phyloP scores from a whole-genome alignment of 2,329 filamentous ascomycete species.

The Grosmannia penicillata region DNA sequence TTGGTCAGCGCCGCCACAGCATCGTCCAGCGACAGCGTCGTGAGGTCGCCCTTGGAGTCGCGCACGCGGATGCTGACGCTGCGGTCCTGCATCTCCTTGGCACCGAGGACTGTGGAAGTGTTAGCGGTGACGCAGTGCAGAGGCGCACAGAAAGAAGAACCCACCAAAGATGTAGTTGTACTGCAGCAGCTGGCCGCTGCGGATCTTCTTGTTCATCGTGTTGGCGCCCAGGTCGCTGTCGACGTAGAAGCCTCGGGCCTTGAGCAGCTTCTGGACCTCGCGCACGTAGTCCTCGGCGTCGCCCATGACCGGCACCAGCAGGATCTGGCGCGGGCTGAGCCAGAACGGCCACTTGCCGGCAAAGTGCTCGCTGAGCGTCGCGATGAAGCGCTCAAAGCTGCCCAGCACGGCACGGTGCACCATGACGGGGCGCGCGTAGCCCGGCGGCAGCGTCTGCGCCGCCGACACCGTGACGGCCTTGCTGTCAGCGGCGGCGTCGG shows the following conservation, averaged over 20 bases:
- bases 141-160: constrained; percentile 9
- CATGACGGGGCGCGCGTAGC: constrained; percentile 71
- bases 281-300: constrained; percentile 58
- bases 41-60: constrained; percentile 12
- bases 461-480: constrained; percentile 22
- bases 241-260: constrained; percentile 52
- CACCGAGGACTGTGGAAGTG: constrained; percentile 9
- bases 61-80: constrained; percentile 13
- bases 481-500: constrained; percentile 16
- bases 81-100: constrained; percentile 13
- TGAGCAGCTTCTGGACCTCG: constrained; percentile 56
- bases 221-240: constrained; percentile 61
- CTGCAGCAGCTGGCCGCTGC: constrained; percentile 63
- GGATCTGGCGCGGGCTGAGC: constrained; percentile 70
- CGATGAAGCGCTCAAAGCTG: constrained; percentile 49
- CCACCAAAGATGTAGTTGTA: constrained; percentile 73
- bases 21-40: constrained; percentile 9
- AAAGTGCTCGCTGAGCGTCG: constrained; percentile 71
- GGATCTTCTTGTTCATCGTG: constrained; percentile 82
- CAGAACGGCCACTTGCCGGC: constrained; percentile 83
- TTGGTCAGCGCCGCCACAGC: constrained; percentile 7
- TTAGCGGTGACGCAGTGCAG: neutral
- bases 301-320: constrained; percentile 65
- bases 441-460: constrained; percentile 41
- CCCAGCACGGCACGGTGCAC: constrained; percentile 73